Percentiles rank a stretch among this genome's conserved stretches.
Conservation (phyloP, 1,284 basidiomycete species). For the Moesziomyces globuligerus region DNA sequence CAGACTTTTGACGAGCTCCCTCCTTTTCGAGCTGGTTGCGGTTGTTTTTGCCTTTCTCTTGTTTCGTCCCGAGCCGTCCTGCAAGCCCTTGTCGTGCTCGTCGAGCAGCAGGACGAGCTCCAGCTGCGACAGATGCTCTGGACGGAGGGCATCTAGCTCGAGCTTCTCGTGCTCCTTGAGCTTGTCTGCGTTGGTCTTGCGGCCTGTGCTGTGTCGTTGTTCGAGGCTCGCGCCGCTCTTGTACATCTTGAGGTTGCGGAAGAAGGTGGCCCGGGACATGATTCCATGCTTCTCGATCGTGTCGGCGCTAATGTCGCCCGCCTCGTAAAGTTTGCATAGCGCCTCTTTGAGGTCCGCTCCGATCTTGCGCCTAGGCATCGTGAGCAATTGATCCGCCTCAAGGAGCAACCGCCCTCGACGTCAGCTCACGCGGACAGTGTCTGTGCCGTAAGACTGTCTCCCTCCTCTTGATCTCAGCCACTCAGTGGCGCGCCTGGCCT, state of each 20-base stretch:
- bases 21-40: conserved; percentile 12
- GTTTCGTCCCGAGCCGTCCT: conserved; percentile 1
- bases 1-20: conserved; percentile 2
- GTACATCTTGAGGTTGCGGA: conserved; percentile 47
- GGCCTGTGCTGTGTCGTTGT: conserved; percentile 47
- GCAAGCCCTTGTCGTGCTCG: conserved; percentile 10
- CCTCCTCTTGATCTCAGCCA: too few species aligned
- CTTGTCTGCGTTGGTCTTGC: conserved; percentile 52
- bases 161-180: conserved; percentile 38
- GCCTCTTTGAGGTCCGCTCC: conserved; percentile 54
- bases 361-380: conserved; percentile 48
- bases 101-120: conserved; percentile 35
- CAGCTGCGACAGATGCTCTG: conserved; percentile 24
- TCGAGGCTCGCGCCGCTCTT: conserved; percentile 47
- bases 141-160: conserved; percentile 36
- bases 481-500: too few species aligned
- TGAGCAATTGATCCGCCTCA: not conserved
- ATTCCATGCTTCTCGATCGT: conserved; percentile 50
- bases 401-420: not conserved
- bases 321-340: conserved; percentile 51
- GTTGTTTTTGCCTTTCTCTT: conserved; percentile 18
- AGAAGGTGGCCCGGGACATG: conserved; percentile 51
- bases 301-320: conserved; percentile 47
- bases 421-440: not conserved
- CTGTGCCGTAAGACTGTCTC: not conserved